These are phyloP conservation scores for Vitis rupestris DNA, from an alignment of 164 flowering plant genomes.

Conservation along the genomic window DNA sequence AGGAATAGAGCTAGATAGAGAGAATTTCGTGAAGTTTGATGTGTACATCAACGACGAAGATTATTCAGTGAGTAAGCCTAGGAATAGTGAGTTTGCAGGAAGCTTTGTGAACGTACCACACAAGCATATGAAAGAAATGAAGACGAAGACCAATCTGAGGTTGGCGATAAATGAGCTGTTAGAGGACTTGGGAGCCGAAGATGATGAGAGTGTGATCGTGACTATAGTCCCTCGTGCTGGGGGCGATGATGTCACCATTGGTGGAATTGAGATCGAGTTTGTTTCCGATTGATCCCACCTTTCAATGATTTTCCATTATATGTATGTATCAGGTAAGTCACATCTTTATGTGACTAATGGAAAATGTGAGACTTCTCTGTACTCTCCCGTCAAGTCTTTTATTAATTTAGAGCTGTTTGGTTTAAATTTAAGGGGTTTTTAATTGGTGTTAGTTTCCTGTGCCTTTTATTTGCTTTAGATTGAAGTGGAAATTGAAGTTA, in stretches of 20 bases:
- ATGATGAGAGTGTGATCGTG: conserved; percentile 47
- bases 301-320: too few species aligned
- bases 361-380: too few species aligned
- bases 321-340: too few species aligned
- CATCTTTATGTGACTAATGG: too few species aligned
- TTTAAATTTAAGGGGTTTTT: too few species aligned
- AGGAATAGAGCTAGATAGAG: conserved; percentile 39
- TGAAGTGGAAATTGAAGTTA: too few species aligned
- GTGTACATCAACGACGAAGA: conserved; percentile 55
- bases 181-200: conserved; percentile 57
- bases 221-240: conserved; percentile 42
- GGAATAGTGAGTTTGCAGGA: conserved; percentile 52
- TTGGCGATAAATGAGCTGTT: conserved; percentile 47
- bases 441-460: too few species aligned
- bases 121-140: conserved; percentile 30
- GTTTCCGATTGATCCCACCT: too few species aligned
- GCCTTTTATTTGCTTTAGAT: too few species aligned
- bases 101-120: conserved; percentile 58
- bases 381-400: too few species aligned
- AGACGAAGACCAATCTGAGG: conserved; percentile 35
- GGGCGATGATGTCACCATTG: conserved; percentile 18
- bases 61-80: conserved; percentile 21
- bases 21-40: conserved; percentile 49
- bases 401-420: too few species aligned
- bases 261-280: conserved; percentile 34